phyloP scores from a whole-genome alignment of 2,329 filamentous ascomycete species.

The Ampelomyces quisqualis region DNA sequence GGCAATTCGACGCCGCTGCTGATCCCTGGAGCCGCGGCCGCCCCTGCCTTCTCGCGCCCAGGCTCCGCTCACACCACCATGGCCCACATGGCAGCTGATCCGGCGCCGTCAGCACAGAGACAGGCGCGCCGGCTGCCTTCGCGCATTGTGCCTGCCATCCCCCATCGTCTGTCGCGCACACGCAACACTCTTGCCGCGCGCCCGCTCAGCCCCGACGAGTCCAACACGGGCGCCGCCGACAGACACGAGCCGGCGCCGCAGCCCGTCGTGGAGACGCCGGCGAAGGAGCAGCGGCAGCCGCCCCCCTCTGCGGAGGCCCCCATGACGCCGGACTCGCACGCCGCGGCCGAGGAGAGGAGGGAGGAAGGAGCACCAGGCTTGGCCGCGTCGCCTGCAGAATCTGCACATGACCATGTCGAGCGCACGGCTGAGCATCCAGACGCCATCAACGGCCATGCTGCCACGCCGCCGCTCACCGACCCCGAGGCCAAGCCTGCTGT shows the following conservation, averaged over 20 bases:
- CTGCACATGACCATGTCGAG: constrained; percentile 18
- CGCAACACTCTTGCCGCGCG: constrained; percentile 26
- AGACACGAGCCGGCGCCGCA: constrained; percentile 19
- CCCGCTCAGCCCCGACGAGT: constrained; percentile 33
- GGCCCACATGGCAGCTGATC: constrained; percentile 30
- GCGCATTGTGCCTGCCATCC: constrained; percentile 44
- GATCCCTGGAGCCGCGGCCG: constrained; percentile 47
- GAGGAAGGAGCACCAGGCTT: constrained; percentile 10
- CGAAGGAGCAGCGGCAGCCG: constrained; percentile 13
- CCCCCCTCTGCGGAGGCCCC: constrained; percentile 15
- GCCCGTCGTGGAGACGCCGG: constrained; percentile 11
- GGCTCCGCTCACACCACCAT: constrained; percentile 21
- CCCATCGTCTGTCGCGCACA: constrained; percentile 38
- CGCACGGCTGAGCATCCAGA: constrained; percentile 5
- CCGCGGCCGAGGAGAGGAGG: constrained; percentile 16
- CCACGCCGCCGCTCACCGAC: constrained; percentile 2
- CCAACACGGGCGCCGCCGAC: constrained; percentile 18
- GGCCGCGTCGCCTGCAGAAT: constrained; percentile 19
- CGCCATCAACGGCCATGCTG: constrained; percentile 6
- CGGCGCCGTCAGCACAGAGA: constrained; percentile 26
- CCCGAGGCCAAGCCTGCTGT: constrained; percentile 15
- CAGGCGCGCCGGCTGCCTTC: constrained; percentile 27
- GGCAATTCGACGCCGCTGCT: constrained; percentile 31
- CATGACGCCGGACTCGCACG: constrained; percentile 33
- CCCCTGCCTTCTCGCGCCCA: constrained; percentile 1